phyloP scores from a whole-genome alignment of 768 basidiomycete species.

The Termitomyces sp. region DNA sequence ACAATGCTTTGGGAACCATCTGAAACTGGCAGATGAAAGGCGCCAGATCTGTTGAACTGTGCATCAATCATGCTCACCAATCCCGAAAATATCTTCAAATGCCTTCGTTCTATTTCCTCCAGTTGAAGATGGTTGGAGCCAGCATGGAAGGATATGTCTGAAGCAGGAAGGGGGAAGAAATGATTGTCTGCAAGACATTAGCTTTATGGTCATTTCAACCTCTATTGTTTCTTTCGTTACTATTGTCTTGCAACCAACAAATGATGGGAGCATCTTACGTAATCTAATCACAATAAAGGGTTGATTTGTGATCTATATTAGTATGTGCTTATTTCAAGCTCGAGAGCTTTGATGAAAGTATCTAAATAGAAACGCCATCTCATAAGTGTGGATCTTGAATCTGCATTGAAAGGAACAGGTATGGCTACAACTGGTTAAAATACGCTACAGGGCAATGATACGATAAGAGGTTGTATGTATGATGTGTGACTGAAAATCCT shows the following conservation, averaged over 20 bases:
- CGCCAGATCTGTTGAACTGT: neutral
- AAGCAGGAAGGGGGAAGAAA: conserved; percentile 12
- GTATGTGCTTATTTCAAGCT: neutral
- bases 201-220: conserved; percentile 19
- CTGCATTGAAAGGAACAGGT: neutral
- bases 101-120: neutral
- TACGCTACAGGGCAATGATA: conserved; percentile 4
- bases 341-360: neutral
- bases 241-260: conserved; percentile 4
- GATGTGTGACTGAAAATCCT: neutral
- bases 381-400: neutral
- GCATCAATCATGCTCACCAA: neutral
- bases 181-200: neutral
- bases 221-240: conserved; percentile 27
- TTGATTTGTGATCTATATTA: no score
- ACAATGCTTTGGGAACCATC: neutral
- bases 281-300: conserved; percentile 28
- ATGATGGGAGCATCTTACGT: conserved; percentile 12
- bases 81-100: neutral
- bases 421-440: conserved; percentile 4
- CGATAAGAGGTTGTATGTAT: neutral
- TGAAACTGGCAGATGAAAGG: neutral
- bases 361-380: neutral
- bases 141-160: neutral
- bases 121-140: neutral